A percentile compares a stretch with the other conserved stretches of the same genome.
These are phyloP conservation scores for Rhodotorula diobovata DNA, from an alignment of 768 basidiomycete species.

Conservation along the genomic window DNA sequence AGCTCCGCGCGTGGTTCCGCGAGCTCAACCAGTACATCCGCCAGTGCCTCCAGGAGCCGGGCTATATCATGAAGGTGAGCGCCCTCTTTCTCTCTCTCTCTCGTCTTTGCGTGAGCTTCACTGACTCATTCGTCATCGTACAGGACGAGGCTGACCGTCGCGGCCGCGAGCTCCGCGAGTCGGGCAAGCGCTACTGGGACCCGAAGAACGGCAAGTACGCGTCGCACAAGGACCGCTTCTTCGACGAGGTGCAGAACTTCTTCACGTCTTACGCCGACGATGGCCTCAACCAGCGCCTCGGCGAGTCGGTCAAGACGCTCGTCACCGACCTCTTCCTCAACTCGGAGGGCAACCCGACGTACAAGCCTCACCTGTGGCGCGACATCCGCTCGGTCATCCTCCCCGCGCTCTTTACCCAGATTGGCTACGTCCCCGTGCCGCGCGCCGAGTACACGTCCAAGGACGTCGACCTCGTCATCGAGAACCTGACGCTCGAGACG, in stretches of 20 bases:
- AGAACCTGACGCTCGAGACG: constrained; percentile 82
- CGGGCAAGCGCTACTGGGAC: constrained; percentile 73
- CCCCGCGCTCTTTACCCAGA: constrained; percentile 69
- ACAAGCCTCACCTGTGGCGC: constrained; percentile 73
- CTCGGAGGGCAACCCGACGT: constrained; percentile 72
- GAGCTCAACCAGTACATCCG: constrained; percentile 42
- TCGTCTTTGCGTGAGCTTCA: neutral
- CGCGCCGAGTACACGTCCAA: constrained; percentile 90
- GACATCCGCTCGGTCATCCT: constrained; percentile 79
- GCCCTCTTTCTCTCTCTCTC: neutral
- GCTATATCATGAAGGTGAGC: constrained; percentile 63
- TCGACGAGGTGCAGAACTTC: constrained; percentile 68
- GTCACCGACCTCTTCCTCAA: constrained; percentile 80
- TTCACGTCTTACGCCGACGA: constrained; percentile 81
- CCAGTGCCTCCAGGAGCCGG: constrained; percentile 42
- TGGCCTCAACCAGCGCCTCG: constrained; percentile 67
- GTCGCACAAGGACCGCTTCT: constrained; percentile 72
- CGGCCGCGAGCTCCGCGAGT: constrained; percentile 61
- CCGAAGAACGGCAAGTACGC: constrained; percentile 57
- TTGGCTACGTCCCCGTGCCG: constrained; percentile 75
- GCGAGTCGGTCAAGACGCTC: constrained; percentile 61
- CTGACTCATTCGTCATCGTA: neutral
- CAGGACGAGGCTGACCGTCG: constrained; percentile 62
- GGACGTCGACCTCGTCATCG: constrained; percentile 77
- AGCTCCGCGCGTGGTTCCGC: constrained; percentile 51